A percentile compares a stretch with the other conserved stretches of the same genome.
phyloP scores from a whole-genome alignment of 805 yeast species.

The Kuraishia molischiana region DNA sequence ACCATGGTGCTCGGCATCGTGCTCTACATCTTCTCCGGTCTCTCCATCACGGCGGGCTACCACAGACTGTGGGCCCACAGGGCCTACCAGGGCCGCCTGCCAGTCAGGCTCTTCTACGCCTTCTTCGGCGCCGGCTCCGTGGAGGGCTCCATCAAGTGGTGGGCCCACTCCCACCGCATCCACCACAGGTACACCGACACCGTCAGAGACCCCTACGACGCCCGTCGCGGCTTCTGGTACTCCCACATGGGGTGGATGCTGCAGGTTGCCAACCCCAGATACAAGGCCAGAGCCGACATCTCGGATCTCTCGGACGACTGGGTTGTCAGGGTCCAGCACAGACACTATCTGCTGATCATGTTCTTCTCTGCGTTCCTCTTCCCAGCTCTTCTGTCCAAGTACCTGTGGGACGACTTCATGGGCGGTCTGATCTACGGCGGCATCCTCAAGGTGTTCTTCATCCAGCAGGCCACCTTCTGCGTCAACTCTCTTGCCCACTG shows the following conservation, averaged over 20 bases:
- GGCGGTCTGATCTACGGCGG: slow-evolving; percentile 84
- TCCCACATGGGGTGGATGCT: slow-evolving; percentile 87
- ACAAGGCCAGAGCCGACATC: slow-evolving; percentile 74
- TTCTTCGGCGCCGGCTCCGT: slow-evolving; percentile 76
- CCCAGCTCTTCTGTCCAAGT: slow-evolving; percentile 59
- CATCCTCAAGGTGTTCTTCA: slow-evolving; percentile 52
- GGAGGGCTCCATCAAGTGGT: slow-evolving; percentile 84
- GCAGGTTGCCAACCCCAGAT: slow-evolving; percentile 69
- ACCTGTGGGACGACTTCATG: slow-evolving; percentile 58
- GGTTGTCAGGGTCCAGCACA: slow-evolving; percentile 74
- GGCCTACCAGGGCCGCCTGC: slow-evolving; percentile 53
- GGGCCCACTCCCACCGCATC: slow-evolving; percentile 79
- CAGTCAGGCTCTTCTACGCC: slow-evolving; percentile 57
- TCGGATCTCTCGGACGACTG: slow-evolving; percentile 71
- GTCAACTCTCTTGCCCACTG: slow-evolving; percentile 81
- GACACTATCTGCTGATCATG: slow-evolving; percentile 63
- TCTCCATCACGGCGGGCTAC: slow-evolving; percentile 79
- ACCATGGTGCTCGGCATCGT: slow-evolving; percentile 37
- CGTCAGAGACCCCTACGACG: slow-evolving; percentile 76
- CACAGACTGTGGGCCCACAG: slow-evolving; percentile 76
- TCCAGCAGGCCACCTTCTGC: slow-evolving; percentile 73
- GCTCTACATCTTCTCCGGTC: slow-evolving; percentile 51
- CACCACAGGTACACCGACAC: slow-evolving; percentile 87
- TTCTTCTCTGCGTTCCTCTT: slow-evolving; percentile 41
- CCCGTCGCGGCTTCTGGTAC: slow-evolving; percentile 76